Evolutionary conservation across 441 rosid genomes (phyloP).

Genomic region (Biscutella laevigata): DNA sequence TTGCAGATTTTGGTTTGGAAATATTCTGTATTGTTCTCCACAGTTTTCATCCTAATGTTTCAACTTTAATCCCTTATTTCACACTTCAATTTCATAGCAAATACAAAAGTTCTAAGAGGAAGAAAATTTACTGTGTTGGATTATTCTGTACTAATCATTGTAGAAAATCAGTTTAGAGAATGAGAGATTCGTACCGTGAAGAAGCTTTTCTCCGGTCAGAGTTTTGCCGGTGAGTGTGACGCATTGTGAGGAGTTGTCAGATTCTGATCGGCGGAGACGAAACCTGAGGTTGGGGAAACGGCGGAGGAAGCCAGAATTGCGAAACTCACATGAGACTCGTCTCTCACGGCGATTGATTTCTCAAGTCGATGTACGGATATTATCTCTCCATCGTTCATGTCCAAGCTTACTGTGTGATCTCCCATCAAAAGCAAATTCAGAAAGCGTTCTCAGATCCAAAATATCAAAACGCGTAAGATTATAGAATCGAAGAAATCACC

Average conservation of each 20-base stretch:
- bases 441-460: background rate
- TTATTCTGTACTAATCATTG: background rate
- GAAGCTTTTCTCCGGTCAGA: background rate
- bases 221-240: slow-evolving; percentile 20
- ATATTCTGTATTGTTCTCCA: background rate
- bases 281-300: slow-evolving; percentile 19
- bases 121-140: background rate
- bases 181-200: background rate
- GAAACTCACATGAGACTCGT: slow-evolving; percentile 33
- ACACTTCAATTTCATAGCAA: background rate
- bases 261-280: slow-evolving; percentile 29
- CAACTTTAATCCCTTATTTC: background rate
- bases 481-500: slow-evolving; percentile 27
- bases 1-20: background rate
- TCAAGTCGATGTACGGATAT: slow-evolving; percentile 24
- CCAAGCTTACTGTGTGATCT: slow-evolving; percentile 11
- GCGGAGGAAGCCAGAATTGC: slow-evolving; percentile 37
- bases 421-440: background rate
- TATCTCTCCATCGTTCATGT: slow-evolving; percentile 35
- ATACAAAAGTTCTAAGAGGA: background rate
- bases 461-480: background rate
- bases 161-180: background rate
- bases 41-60: background rate
- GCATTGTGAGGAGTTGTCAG: slow-evolving; percentile 22
- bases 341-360: slow-evolving; percentile 22